These are phyloP conservation scores for Ochetophila trinervis DNA, from an alignment of 306 rosid genomes.

Conservation along the genomic window DNA sequence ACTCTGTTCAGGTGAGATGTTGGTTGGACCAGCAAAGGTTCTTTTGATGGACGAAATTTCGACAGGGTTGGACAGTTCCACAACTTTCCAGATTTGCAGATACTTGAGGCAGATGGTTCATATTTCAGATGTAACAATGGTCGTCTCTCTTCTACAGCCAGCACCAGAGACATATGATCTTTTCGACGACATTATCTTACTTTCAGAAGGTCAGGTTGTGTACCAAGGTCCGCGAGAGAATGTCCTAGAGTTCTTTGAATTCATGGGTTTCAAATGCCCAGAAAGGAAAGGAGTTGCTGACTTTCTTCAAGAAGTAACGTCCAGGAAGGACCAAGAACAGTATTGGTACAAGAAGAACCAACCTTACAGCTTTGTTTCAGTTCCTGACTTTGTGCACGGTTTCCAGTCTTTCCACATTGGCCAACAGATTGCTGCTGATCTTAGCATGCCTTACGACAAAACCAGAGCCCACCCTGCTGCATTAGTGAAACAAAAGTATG, in stretches of 20 bases:
- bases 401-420: slow-evolving; percentile 50
- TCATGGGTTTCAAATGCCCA: slow-evolving; percentile 65
- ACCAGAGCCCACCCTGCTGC: slow-evolving; percentile 57
- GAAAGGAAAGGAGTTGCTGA: slow-evolving; percentile 83
- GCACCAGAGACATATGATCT: slow-evolving; percentile 62
- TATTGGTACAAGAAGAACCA: slow-evolving; percentile 54
- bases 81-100: slow-evolving; percentile 78
- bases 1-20: slow-evolving; percentile 69
- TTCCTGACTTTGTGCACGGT: slow-evolving; percentile 42
- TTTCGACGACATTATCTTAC: slow-evolving; percentile 51
- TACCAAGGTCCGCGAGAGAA: slow-evolving; percentile 71
- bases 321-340: slow-evolving; percentile 80
- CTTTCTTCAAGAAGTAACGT: slow-evolving; percentile 82
- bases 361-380: slow-evolving; percentile 55
- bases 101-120: slow-evolving; percentile 89
- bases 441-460: slow-evolving; percentile 57
- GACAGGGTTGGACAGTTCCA: slow-evolving; percentile 88
- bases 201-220: slow-evolving; percentile 70
- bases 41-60: slow-evolving; percentile 88
- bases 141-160: slow-evolving; percentile 59
- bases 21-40: slow-evolving; percentile 84
- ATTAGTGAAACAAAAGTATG: slow-evolving; percentile 60
- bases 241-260: slow-evolving; percentile 61
- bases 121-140: slow-evolving; percentile 68
- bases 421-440: slow-evolving; percentile 41